phyloP scores from a whole-genome alignment of 306 rosid genomes.

The Corylus americana region DNA sequence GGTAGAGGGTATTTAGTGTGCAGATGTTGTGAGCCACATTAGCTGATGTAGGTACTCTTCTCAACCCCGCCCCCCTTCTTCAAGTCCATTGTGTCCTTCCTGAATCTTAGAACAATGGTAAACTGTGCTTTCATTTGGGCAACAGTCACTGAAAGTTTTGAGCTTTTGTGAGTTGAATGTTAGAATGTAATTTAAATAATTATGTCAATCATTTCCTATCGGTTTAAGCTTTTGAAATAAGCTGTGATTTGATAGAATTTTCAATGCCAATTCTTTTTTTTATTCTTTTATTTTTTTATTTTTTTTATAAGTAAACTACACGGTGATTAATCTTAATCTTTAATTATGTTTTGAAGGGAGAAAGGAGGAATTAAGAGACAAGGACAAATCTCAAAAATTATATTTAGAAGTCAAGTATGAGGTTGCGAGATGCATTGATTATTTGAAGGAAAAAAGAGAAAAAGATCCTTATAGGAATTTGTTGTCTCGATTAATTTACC shows the following conservation, averaged over 20 bases:
- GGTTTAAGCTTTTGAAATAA: neutral
- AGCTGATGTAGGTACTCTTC: neutral
- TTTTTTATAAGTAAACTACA: neutral
- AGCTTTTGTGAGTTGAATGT: neutral
- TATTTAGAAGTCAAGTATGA: slow-evolving; percentile 69
- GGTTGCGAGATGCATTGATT: slow-evolving; percentile 67
- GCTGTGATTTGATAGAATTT: neutral
- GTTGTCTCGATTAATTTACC: slow-evolving; percentile 57
- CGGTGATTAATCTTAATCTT: slow-evolving; percentile 1
- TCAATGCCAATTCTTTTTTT: neutral
- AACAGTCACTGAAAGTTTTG: neutral
- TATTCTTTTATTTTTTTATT: neutral
- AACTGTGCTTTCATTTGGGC: neutral
- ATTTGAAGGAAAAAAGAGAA: slow-evolving; percentile 68
- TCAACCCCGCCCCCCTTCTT: neutral
- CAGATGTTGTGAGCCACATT: neutral
- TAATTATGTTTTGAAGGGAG: slow-evolving; percentile 50
- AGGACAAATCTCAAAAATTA: slow-evolving; percentile 52
- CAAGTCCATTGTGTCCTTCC: neutral
- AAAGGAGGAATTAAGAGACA: slow-evolving; percentile 58
- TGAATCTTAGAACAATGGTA: neutral
- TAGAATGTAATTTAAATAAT: no score
- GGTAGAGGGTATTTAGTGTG: neutral
- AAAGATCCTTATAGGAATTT: slow-evolving; percentile 69
- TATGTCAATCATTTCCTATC: no score